phyloP scores from a whole-genome alignment of 129 eudicot genomes.

The Oenanthe sinensis region DNA sequence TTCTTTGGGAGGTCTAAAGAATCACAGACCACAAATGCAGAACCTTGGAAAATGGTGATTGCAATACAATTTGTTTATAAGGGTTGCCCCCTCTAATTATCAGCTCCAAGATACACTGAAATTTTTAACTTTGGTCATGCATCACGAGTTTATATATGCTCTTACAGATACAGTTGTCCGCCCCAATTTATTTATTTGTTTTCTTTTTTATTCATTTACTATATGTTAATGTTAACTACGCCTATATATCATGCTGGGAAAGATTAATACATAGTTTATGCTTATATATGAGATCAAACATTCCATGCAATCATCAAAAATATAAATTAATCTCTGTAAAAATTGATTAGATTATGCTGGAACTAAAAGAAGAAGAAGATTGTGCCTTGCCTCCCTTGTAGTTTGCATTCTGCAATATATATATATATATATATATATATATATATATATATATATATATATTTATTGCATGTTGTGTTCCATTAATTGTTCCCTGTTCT shows the following conservation, averaged over 20 bases:
- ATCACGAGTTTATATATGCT: background rate
- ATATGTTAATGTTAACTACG: no score
- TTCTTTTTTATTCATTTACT: no score
- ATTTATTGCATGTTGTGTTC: constrained; percentile 1
- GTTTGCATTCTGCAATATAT: constrained; percentile 19
- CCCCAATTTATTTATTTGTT: background rate
- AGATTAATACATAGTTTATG: background rate
- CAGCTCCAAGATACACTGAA: constrained; percentile 51
- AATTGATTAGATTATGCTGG: constrained; percentile 20
- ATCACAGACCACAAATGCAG: constrained; percentile 2
- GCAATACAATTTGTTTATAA: constrained; percentile 4
- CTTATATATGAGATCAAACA: background rate
- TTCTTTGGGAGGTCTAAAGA: constrained; percentile 19
- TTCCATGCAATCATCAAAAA: constrained; percentile 14
- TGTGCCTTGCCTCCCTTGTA: constrained; percentile 28
- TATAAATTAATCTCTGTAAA: background rate
- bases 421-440: no score
- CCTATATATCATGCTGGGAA: no score
- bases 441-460: no score
- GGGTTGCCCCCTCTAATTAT: constrained; percentile 14
- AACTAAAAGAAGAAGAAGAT: constrained; percentile 13
- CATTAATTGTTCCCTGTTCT: constrained; percentile 13
- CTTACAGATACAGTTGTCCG: background rate
- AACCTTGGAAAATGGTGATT: constrained; percentile 29
- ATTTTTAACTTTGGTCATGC: constrained; percentile 21